Evolutionary conservation across 1,139 yeast genomes (phyloP), one percentile per base, ranked within the genome.

Genomic region (Pichia cactophila): DNA sequence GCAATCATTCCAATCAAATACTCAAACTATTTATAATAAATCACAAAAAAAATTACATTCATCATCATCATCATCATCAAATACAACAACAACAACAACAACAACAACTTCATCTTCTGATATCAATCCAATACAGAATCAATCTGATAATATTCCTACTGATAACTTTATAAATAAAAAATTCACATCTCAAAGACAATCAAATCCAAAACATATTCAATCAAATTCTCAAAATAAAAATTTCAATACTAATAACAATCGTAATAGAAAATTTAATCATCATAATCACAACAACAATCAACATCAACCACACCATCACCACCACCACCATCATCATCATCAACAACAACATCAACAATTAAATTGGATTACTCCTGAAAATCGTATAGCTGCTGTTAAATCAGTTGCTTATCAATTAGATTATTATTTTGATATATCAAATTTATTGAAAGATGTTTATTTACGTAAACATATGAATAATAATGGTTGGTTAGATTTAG

Each of bases 361-460:
- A 38, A 48, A 46, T n/a, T 50, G 54, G 54, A 45, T 46, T 17
- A 37, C 51, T 8, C 43, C 49, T 11, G 54, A 51, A 42, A 36
- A 40, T 11, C 47, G 54, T 33, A 43, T 47, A 35, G 37, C 43
- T n/a, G 52, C 52, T 20, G 42, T 51, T 38, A 20, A 35, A 11
- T 47, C 57, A 9, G 41, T 54, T 43, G 49, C 74, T 29, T 78
- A 77, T 58, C 97, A 89, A 72, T 72, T 89, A 52, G 92, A 87
- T 64, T 92, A 90, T 71, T 92, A 92, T 68, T 85, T 92, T 68
- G 83, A 94, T 29, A 75, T 83, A 50, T 96, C 89, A 61, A 92
- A 92, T 69, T 75, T 92, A 67, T 75, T 86, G 59, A 85, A 86
- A 69, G 96, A 88, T 66, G 71, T 85, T 52, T 87, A 69, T 64